phyloP scores from a whole-genome alignment of 2,329 filamentous ascomycete species.

The Fusarium sp. region DNA sequence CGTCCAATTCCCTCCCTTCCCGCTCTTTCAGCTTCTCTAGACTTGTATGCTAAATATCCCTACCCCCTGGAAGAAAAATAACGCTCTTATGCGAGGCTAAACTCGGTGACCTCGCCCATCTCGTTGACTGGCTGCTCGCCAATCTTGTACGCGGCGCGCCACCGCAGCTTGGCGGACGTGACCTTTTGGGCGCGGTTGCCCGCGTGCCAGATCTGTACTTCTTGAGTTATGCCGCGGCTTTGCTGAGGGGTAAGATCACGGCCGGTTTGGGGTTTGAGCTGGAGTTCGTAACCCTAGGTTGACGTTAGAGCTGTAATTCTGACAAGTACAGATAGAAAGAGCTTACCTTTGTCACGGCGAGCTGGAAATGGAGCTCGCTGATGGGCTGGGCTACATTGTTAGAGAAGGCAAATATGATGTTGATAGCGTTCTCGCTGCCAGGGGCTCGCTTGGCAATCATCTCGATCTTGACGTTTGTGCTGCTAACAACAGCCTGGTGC shows the following conservation, averaged over 20 bases:
- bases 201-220: slow-evolving; percentile 81
- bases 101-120: slow-evolving; percentile 85
- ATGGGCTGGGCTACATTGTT: slow-evolving; percentile 82
- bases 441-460: slow-evolving; percentile 77
- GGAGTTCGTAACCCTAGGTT: slow-evolving; percentile 80
- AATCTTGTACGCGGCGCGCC: slow-evolving; percentile 86
- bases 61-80: not conserved
- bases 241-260: slow-evolving; percentile 81
- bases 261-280: slow-evolving; percentile 88
- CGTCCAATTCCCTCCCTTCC: not conserved
- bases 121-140: slow-evolving; percentile 78
- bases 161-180: slow-evolving; percentile 87
- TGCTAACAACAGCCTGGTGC: slow-evolving; percentile 77
- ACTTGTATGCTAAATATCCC: slow-evolving; percentile 1
- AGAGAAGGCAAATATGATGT: slow-evolving; percentile 84
- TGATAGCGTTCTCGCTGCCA: slow-evolving; percentile 70
- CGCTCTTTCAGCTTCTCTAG: slow-evolving; percentile 7
- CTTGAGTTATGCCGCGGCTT: slow-evolving; percentile 82
- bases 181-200: slow-evolving; percentile 79
- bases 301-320: slow-evolving; percentile 13
- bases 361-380: slow-evolving; percentile 87
- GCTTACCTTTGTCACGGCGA: slow-evolving; percentile 91
- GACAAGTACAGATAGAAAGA: not conserved
- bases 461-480: slow-evolving; percentile 79
- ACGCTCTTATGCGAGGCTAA: slow-evolving; percentile 75